Base-by-base conservation (phyloP, 768 basidiomycete species). In the Fistulinella prunicolor region DNA sequence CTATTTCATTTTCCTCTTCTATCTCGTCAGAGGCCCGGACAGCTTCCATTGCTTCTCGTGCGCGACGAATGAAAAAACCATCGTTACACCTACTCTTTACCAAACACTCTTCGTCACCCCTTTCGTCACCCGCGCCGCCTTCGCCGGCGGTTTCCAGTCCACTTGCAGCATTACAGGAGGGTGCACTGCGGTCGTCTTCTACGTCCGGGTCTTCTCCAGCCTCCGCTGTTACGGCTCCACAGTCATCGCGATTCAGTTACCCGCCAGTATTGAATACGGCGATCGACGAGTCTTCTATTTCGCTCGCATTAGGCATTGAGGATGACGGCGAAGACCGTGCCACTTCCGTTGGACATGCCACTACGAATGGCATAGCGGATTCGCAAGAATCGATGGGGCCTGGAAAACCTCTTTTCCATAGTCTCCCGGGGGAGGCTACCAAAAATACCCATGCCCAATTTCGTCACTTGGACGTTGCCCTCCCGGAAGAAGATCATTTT, bases 1-100 rank as follows among this genome's bases (percentile, higher is more conserved):
- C 64, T 53, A 29, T 69, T 34, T 57, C 71, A 6, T 53, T 69
- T 50, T 59, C 63, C 48, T 57, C 68, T 55, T 53, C 70, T 38
- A 52, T 59, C 51, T 61, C 61, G 14, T 60, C 50, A 44, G 42
- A 72, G 70, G 38, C 68, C 70, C 45, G 50, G 71, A 42, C 68
- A 70, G 42, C 74, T 75, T 50, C 65, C 55, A 21, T 66, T 23
- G 51, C 55, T 54, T 64, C 64, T 24, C 56, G 62, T 39, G 60
- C 67, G 21, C 64, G 62, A 45, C 72, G 70, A 48, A 62, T 75
- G 49, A 87, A 85, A 66, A 85, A 82, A 42, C 84, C 88, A 0
- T 88, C 86, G 3, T 66, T 88, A 47, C 80, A 81, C 42, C 68
- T 86, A 16, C 70, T 88, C 17, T 85, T 89, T 63, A n/a, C n/a